Evolutionary conservation across 495 filamentous ascomycete species (phyloP).

Genomic region (Aspergillus bridgeri): DNA sequence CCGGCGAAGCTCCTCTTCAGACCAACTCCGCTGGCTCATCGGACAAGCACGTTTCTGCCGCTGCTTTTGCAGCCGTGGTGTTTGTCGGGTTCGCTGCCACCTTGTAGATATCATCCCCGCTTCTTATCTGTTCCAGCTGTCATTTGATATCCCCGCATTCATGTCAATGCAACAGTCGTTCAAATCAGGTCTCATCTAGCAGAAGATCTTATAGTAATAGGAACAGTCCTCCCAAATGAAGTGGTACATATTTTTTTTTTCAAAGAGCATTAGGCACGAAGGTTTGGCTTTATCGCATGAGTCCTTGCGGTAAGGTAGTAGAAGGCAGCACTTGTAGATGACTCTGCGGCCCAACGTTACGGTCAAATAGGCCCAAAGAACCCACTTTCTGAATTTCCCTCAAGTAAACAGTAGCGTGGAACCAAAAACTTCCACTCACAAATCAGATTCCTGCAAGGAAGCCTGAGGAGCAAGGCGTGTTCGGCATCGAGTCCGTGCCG

Average conservation of each 20-base stretch:
- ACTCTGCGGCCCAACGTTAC: neutral
- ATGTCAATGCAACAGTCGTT: neutral
- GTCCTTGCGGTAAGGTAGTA: neutral
- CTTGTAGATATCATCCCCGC: constrained; percentile 19
- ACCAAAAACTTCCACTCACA: neutral
- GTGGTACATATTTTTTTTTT: neutral
- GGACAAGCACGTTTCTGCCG: constrained; percentile 32
- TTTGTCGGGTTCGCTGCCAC: constrained; percentile 39
- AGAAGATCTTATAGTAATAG: neutral
- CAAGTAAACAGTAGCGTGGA: neutral
- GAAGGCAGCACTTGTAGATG: neutral
- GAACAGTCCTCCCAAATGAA: neutral
- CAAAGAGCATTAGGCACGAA: neutral
- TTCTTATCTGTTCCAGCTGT: neutral
- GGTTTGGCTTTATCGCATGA: neutral
- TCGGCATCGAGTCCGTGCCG: neutral
- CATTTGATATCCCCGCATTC: neutral
- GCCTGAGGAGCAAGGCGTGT: neutral
- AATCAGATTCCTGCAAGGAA: neutral
- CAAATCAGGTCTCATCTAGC: neutral
- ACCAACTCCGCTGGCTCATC: constrained; percentile 21
- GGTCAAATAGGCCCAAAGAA: neutral
- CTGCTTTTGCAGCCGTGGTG: constrained; percentile 36
- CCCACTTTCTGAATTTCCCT: neutral
- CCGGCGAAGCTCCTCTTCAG: constrained; percentile 6